A percentile compares a stretch with the other conserved stretches of the same genome.
phyloP scores from a whole-genome alignment of 176 grass and related monocot genomes.

The Areca catechu region DNA sequence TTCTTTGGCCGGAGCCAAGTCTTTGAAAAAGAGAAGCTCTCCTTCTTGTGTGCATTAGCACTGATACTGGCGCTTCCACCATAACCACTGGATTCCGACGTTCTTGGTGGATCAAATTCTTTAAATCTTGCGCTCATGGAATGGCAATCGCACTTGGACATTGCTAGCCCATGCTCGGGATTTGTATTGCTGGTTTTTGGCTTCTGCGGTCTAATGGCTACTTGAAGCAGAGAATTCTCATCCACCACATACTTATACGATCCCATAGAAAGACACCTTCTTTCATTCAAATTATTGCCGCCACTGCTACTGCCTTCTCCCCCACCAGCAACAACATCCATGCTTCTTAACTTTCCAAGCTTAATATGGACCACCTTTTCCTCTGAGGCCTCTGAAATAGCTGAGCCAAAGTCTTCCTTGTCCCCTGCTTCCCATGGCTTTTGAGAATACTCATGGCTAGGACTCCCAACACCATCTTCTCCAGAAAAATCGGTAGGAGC shows the following conservation, averaged over 20 bases:
- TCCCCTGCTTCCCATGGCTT: slow-evolving; percentile 19
- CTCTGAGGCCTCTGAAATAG: background rate
- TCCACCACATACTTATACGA: slow-evolving; percentile 92
- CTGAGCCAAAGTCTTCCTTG: slow-evolving; percentile 1
- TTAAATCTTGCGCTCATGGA: slow-evolving; percentile 48
- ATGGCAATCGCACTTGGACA: slow-evolving; percentile 82
- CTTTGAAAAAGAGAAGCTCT: slow-evolving; percentile 85
- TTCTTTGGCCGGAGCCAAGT: slow-evolving; percentile 70
- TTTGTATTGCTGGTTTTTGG: slow-evolving; percentile 32
- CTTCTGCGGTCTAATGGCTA: slow-evolving; percentile 61
- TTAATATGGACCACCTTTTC: slow-evolving; percentile 64
- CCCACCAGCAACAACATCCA: slow-evolving; percentile 30
- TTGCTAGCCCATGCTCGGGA: slow-evolving; percentile 29
- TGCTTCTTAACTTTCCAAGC: slow-evolving; percentile 72
- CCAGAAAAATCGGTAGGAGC: slow-evolving; percentile 15
- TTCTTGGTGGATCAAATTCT: slow-evolving; percentile 29
- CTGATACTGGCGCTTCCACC: background rate
- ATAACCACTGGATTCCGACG: background rate
- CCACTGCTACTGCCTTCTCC: slow-evolving; percentile 35
- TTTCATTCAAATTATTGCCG: slow-evolving; percentile 29
- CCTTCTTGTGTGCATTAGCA: slow-evolving; percentile 15
- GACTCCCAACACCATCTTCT: slow-evolving; percentile 23
- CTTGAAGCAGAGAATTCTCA: slow-evolving; percentile 38
- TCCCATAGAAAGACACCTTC: slow-evolving; percentile 92
- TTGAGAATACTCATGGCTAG: background rate